Base-by-base conservation (phyloP, 2,329 filamentous ascomycete genomes). In the Ophiostoma perfectum region DNA sequence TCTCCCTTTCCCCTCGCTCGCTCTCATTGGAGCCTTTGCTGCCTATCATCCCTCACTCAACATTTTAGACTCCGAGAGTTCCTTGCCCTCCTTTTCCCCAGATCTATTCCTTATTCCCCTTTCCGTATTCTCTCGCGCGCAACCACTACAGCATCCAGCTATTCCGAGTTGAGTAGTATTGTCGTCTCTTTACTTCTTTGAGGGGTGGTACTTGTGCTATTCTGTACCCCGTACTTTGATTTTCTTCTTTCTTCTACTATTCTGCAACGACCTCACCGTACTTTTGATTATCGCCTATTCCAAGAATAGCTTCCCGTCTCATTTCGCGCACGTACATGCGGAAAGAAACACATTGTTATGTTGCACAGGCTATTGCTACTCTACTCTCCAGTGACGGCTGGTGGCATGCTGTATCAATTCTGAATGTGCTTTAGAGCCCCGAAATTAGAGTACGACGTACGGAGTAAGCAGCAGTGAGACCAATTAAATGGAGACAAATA, bases 311-410 rank as follows among this genome's bases (percentile, higher is more conserved):
- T 55, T 27, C 49, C 49, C 49, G 18, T 55, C n/a, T 55, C 49
- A 55, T 55, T 55, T 55, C 49, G 49, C 49, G 49, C 49, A 55
- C 49, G 49, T 55, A 55, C 49, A 55, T 55, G 49, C 49, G 18
- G 27, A 27, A 36, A 55, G 27, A 27, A 36, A 55, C 14, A 55
- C 18, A 55, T 55, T 55, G 49, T 18, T 55, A 55, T 55, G 49
- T 55, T 55, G 49, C 49, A 55, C 49, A 55, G 18, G 49, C 12
- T 27, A 55, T 55, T 11, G 49, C 49, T 27, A 27, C 27, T 27
- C 27, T 27, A 27, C 27, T 27, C 27, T 27, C 27, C 27, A 27
- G 27, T 27, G 27, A 27, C 27, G 27, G 27, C 27, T 27, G 49
- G 49, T 55, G 6, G 49, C 12, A 55, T 55, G 9, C 9, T 55